Base-by-base conservation (phyloP, 352 stramenopile genomes). In the Pythium rishiriense region DNA sequence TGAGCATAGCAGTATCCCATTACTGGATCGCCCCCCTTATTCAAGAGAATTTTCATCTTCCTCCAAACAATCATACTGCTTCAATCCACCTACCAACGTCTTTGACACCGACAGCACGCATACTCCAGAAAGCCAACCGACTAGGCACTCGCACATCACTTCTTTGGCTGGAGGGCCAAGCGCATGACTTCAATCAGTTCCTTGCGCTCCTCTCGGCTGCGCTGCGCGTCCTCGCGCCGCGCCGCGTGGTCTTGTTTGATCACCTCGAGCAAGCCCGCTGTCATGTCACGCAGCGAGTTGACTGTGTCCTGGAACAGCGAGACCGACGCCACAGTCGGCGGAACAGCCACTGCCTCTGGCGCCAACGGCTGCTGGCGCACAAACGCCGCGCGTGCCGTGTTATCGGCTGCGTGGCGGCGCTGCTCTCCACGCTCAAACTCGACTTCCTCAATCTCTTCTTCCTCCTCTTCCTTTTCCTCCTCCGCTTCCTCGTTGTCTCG, bases 111-210 rank as follows among this genome's bases (percentile, higher is more conserved):
- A 53, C 7, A 26, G 5, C 6, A 53, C 28, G 22, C 47, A 53
- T n/a, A 37, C 4, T 21, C 4, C 24, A 33, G 24, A 53, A 37
- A 54, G n/a, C n/a, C n/a, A 19, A 39, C 43, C 8, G 43, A 4
- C 43, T n/a, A 21, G 26, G 39, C 48, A 42, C 48, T 54, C 15
- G 48, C 28, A 11, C 31, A 19, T n/a, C 7, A n/a, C 41, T 26
- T 11, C 9, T 6, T 47, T 24, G 43, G 22, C 51, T 58, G 51
- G 4, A 58, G 37, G 10, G 33, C 57, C 15, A 64, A 35, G 1
- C 57, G 57, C 45, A 56, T 17, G 22, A 64, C 12, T 5, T 46
- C 56, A 7, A 52, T 43, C 31, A 63, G 26, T 33, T 63, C 45
- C 19, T 63, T 42, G 43, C 56, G 56, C 29, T 54, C 51, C 11